Evolutionary conservation across 441 rosid genomes (phyloP), one percentile per base, ranked within the genome.

Genomic region (Populus hybrid): DNA sequence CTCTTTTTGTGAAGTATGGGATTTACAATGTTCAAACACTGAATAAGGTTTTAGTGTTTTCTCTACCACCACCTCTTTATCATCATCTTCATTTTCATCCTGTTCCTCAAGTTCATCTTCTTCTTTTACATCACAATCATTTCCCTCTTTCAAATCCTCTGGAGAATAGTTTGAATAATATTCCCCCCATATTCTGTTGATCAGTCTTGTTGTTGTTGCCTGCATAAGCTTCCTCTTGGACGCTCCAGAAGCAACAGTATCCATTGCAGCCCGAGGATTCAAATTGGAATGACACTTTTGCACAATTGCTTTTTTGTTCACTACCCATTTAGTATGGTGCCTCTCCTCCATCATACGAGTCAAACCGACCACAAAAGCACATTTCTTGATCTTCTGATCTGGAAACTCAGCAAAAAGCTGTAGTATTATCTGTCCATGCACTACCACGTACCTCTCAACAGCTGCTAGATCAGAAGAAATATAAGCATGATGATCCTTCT

Each of bases 171-270:
- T 89, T 20, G 95, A 91, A 82, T 89, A 95, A 84, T 78, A 91
- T 72, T 92, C 95, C 0, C 94, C 97, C 99, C 99, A 95, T 31
- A 93, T 87, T 77, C 92, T 89, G 80, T 91, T 92, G 77, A 95
- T 87, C 38, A 93, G 79, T 75, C 84, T 85, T 42, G 97, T 95
- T 69, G 98, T 89, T 33, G 99, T 93, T 9, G 97, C 97, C 77
- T 83, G 93, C 97, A 93, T 93, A 23, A 80, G 94, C 73, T 90
- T 88, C 78, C 88, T 89, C 78, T 84, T 92, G 40, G 96, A 92
- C 63, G 68, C 74, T 29, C 79, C 74, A 71, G 88, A 83, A 69
- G 66, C 84, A 86, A 89, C 67, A 67, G 89, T 82, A 71, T 76
- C 85, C 92, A 93, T 86, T 7, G 84, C 85, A 72, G 90, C 90